Evolutionary conservation across 805 yeast species (phyloP).

Genomic region (Kodamaea kaohsiungensis): DNA sequence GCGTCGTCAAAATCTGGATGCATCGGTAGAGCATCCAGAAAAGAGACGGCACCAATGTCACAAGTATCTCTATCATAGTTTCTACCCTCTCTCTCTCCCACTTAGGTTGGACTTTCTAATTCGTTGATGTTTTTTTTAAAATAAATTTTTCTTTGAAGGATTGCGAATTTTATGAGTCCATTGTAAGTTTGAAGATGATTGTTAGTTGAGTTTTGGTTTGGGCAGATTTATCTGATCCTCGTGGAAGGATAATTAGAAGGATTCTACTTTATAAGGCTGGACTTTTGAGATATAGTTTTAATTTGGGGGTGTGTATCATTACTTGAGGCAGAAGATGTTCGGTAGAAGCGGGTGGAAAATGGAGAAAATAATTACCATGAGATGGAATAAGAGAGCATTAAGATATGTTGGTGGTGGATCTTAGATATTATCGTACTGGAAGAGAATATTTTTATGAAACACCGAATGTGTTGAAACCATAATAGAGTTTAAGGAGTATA

Average conservation of each 20-base stretch:
- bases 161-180: background rate
- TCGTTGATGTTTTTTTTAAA: background rate
- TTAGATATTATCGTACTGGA: too few relatives aligned
- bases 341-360: background rate
- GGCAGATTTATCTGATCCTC: background rate
- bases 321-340: background rate
- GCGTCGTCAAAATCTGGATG: constrained; percentile 38
- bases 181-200: background rate
- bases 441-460: background rate
- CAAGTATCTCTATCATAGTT: constrained; percentile 25
- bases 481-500: background rate
- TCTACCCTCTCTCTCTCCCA: background rate
- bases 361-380: background rate
- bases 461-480: background rate
- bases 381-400: background rate
- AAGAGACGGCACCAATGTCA: constrained; percentile 32
- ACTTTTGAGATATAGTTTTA: background rate
- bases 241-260: too few relatives aligned
- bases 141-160: background rate
- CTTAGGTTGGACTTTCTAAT: background rate
- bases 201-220: background rate
- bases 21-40: constrained; percentile 44
- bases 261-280: background rate
- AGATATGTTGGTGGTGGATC: background rate
- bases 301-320: background rate